These are phyloP conservation scores for Phialophora chinensis DNA, from an alignment of 2,329 filamentous ascomycete genomes.

Conservation along the genomic window DNA sequence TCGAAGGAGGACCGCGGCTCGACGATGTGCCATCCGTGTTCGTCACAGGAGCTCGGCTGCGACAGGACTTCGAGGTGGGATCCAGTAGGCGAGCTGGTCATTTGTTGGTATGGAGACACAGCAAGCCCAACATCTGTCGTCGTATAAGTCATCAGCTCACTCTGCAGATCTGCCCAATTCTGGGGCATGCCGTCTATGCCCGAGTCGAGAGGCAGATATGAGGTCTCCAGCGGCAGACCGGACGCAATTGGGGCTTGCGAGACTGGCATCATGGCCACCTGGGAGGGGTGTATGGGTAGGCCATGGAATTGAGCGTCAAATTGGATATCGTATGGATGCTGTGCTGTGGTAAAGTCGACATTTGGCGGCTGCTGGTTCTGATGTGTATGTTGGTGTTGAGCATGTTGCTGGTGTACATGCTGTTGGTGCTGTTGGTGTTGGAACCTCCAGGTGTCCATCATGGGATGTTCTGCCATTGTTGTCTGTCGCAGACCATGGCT, in stretches of 20 bases:
- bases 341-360: constrained; percentile 37
- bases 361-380: constrained; percentile 31
- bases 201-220: constrained; percentile 62
- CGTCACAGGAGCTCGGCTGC: constrained; percentile 76
- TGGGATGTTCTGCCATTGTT: constrained; percentile 50
- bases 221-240: constrained; percentile 65
- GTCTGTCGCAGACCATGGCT: constrained; percentile 52
- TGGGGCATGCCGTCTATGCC: constrained; percentile 69
- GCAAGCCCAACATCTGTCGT: constrained; percentile 55
- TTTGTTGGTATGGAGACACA: constrained; percentile 51
- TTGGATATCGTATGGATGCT: constrained; percentile 59
- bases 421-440: constrained; percentile 43
- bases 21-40: constrained; percentile 85
- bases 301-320: constrained; percentile 64
- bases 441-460: constrained; percentile 56
- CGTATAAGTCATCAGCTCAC: constrained; percentile 66
- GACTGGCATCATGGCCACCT: constrained; percentile 63
- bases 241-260: constrained; percentile 68
- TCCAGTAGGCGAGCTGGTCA: constrained; percentile 72
- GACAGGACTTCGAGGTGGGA: constrained; percentile 87
- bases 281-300: constrained; percentile 51
- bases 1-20: constrained; percentile 77
- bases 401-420: constrained; percentile 36
- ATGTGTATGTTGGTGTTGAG: constrained; percentile 43
- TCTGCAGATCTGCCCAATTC: constrained; percentile 81